A percentile compares a stretch with the other conserved stretches of the same genome.
phyloP scores from a whole-genome alignment of 495 filamentous ascomycete genomes.

The Aspergillus egyptiacus region DNA sequence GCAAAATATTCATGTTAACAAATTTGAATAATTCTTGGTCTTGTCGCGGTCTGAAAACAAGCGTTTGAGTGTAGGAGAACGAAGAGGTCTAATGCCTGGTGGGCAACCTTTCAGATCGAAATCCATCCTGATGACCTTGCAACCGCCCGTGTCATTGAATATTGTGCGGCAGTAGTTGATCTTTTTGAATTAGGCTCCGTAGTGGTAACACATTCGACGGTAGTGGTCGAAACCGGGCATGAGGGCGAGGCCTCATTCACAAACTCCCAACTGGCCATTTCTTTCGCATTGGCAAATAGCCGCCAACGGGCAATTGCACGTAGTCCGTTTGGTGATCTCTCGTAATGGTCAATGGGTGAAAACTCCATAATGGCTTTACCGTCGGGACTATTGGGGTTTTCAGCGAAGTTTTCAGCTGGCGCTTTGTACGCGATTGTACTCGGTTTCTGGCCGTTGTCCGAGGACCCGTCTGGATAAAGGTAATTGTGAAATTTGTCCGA shows the following conservation, averaged over 20 bases:
- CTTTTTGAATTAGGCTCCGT: background rate
- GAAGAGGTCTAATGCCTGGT: no score
- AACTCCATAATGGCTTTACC: background rate
- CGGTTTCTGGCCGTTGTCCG: background rate
- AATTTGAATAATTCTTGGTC: no score
- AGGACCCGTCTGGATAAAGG: background rate
- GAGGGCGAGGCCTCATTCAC: background rate
- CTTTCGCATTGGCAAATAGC: background rate
- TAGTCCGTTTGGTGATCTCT: background rate
- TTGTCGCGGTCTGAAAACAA: no score
- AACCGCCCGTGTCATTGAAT: background rate
- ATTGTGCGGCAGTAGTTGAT: background rate
- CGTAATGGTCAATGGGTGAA: background rate
- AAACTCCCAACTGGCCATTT: background rate
- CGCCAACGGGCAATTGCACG: background rate
- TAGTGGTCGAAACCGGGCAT: no score
- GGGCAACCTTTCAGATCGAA: no score
- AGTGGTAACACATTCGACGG: background rate
- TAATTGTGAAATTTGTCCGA: background rate
- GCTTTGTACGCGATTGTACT: background rate
- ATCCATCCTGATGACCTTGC: no score
- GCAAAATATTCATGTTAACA: no score
- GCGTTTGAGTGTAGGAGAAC: no score
- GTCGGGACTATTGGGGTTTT: background rate
- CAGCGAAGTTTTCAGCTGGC: background rate